Evolutionary conservation across 2,329 filamentous ascomycete species (phyloP).

Genomic region (Alternaria incomplexa): DNA sequence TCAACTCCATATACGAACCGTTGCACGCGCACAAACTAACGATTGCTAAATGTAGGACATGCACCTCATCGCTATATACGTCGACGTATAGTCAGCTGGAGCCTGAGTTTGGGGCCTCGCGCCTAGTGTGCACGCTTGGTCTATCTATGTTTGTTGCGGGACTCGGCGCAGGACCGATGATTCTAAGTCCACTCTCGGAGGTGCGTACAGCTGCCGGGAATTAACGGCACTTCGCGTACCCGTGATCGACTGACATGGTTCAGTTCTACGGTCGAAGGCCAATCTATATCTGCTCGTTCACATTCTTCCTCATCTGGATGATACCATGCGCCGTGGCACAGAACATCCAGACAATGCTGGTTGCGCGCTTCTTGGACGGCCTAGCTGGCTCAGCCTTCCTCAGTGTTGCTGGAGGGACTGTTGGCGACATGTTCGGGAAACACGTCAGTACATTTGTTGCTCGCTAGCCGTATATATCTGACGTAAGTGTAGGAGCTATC

Average conservation of each 20-base stretch:
- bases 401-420: conserved; percentile 80
- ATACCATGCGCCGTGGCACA: conserved; percentile 81
- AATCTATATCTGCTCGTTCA: conserved; percentile 78
- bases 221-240: background rate
- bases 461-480: conserved; percentile 6
- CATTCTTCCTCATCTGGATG: conserved; percentile 78
- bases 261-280: conserved; percentile 81
- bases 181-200: conserved; percentile 61
- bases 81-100: conserved; percentile 80
- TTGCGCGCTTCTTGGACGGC: conserved; percentile 79
- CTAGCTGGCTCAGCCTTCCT: conserved; percentile 69
- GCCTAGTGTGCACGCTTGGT: conserved; percentile 77
- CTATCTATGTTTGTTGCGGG: conserved; percentile 84
- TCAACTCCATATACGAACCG: background rate
- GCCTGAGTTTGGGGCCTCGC: conserved; percentile 73
- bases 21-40: conserved; percentile 1
- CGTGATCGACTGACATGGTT: background rate
- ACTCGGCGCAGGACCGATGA: conserved; percentile 64
- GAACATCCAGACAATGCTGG: conserved; percentile 81
- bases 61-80: conserved; percentile 87
- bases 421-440: conserved; percentile 66
- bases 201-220: conserved; percentile 31
- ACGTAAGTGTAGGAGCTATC: conserved; percentile 62
- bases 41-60: conserved; percentile 64
- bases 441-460: conserved; percentile 30